Base-by-base conservation (phyloP, 352 stramenopile genomes). In the Globisporangium paddicum region DNA sequence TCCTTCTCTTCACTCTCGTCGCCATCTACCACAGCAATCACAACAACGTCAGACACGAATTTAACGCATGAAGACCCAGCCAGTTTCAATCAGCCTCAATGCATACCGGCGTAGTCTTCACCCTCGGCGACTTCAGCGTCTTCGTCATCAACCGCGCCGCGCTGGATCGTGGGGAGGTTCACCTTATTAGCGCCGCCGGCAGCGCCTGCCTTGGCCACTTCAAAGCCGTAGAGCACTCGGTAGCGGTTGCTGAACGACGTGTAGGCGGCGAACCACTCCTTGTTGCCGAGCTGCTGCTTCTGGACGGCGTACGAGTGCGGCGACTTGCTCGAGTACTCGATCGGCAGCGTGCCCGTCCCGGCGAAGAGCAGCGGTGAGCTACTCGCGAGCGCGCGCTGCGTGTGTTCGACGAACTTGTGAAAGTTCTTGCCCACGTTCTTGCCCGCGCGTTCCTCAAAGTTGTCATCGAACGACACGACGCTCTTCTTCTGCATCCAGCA, bases 401-500 rank as follows among this genome's bases (percentile, higher is more conserved):
- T 90, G 62, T 70, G 67, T 54, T 86, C 76, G 11, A 92, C 79
- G 48, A 81, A 92, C 52, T 77, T 72, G 32, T 75, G 72, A 63
- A 92, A 92, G 55, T 78, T 90, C 65, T 90, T 90, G 69, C 82
- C 78, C 62, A 92, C 76, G 62, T 80, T 86, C 74, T 90, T 90
- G 21, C 74, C 86, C 53, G 82, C 82, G 57, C 79, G 78, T 52
- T 90, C 82, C 42, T 92, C 82, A 66, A 92, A 92, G 38, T 57
- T 64, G 54, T 92, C 82, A 23, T 81, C 67, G 62, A 92, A 92
- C 9, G 79, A 75, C 50, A 67, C 68, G 37, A 92, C 75, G 35
- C 85, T 87, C 58, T 89, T 92, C 62, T 87, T 87, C 65, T 90
- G 77, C 78, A 92, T 89, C 82, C 82, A 92, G 67, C 82, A 92